Evolutionary conservation across 495 filamentous ascomycete species (phyloP).

Genomic region (Penicillium bialowiezense): DNA sequence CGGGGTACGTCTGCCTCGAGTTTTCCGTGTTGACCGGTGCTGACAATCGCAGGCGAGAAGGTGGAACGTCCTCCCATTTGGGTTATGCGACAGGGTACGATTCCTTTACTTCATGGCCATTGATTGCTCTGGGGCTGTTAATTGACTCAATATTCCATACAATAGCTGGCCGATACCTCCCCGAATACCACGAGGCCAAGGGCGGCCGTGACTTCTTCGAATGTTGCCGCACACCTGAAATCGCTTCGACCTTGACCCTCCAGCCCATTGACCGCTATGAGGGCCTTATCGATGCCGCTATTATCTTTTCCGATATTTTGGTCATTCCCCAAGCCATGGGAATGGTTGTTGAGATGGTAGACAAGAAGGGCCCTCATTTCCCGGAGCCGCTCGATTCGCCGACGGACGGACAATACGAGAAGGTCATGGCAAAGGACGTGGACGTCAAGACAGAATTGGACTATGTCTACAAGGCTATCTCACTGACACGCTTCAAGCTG

Average conservation of each 20-base stretch:
- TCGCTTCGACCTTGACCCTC: conserved; percentile 85
- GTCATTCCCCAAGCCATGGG: conserved; percentile 98
- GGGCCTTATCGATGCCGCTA: conserved; percentile 91
- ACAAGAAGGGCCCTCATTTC: conserved; percentile 93
- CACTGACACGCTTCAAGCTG: conserved; percentile 83
- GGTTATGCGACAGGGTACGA: conserved; percentile 95
- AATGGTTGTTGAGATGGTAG: conserved; percentile 95
- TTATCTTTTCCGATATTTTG: conserved; percentile 98
- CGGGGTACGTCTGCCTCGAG: conserved; percentile 56
- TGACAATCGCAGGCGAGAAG: conserved; percentile 64
- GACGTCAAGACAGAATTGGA: conserved; percentile 80
- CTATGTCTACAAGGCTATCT: conserved; percentile 95
- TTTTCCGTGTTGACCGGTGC: conserved; percentile 1
- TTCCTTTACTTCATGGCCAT: conserved; percentile 6
- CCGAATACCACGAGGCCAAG: conserved; percentile 96
- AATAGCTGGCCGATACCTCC: conserved; percentile 90
- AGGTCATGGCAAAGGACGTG: conserved; percentile 72
- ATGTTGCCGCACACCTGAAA: conserved; percentile 89
- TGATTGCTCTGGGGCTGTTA: not conserved
- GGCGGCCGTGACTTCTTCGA: conserved; percentile 89
- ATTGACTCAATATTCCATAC: not conserved
- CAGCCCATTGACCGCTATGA: conserved; percentile 91
- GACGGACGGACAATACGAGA: conserved; percentile 73
- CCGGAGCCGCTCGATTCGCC: conserved; percentile 77
- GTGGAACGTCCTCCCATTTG: conserved; percentile 92